These are phyloP conservation scores for Penicillium sp. DNA, from an alignment of 2,329 filamentous ascomycete genomes.

Conservation along the genomic window DNA sequence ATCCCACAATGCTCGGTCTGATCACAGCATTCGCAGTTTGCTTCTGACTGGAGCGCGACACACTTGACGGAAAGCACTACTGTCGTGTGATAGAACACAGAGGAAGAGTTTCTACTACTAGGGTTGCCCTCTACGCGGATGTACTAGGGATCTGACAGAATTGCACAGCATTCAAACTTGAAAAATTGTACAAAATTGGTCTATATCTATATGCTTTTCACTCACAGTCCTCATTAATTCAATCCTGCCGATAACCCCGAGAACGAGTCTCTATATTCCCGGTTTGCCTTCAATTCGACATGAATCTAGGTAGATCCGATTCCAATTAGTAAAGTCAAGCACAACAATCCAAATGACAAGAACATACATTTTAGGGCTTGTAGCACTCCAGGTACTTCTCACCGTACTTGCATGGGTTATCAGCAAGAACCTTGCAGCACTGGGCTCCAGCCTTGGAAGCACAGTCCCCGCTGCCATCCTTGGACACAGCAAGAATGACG, in stretches of 20 bases:
- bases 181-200: too few species aligned
- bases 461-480: slow-evolving; percentile 14
- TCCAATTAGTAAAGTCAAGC: not conserved
- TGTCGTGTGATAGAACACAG: not conserved
- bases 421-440: slow-evolving; percentile 16
- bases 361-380: not conserved
- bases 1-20: not conserved
- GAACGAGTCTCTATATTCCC: too few species aligned
- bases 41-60: slow-evolving; percentile 29
- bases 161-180: too few species aligned
- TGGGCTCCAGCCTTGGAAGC: not conserved
- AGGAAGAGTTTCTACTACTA: too few species aligned
- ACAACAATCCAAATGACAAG: not conserved
- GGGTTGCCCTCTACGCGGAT: not conserved
- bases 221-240: too few species aligned
- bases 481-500: slow-evolving; percentile 13
- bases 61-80: slow-evolving; percentile 17
- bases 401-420: slow-evolving; percentile 11
- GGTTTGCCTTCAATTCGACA: not conserved
- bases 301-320: not conserved
- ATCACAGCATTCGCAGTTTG: slow-evolving; percentile 19
- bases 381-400: slow-evolving; percentile 19
- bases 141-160: not conserved
- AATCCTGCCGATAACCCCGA: too few species aligned
- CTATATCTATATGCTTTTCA: too few species aligned